Base-by-base conservation (phyloP, 2,329 filamentous ascomycete species). In the Trichoderma sp. region DNA sequence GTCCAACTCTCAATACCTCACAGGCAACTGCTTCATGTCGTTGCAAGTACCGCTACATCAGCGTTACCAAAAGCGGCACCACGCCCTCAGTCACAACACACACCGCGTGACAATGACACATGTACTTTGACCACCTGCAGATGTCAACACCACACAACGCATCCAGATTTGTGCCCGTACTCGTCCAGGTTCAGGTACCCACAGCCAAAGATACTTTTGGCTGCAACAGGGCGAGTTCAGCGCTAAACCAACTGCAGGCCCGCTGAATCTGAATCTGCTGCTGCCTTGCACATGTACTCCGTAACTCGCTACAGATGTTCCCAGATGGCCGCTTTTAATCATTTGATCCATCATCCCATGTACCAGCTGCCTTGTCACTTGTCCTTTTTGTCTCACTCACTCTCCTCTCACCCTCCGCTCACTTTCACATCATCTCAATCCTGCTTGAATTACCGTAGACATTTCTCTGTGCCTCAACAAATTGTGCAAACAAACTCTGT, bases 201-300 rank as follows among this genome's bases (percentile, higher is more conserved):
- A 53, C 45, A 1, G 45, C n/a, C 45, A 53, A 53, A 53, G 45
- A 53, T 53, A 12, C 45, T 53, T 53, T 53, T 53, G 45, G n/a
- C 45, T 53, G 45, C 45, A 53, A 53, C 45, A 24, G n/a, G 31
- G 50, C 66, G 21, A 60, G 8, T 33, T 33, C 31, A 18, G 53
- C 67, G 67, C 67, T 71, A 71, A 41, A n/a, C 33, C 67, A 59
- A 60, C 53, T 60, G 67, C 67, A 41, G 35, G 14, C 56, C 45
- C 67, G 67, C 53, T 41, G 50, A 33, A 69, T 69, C 53, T 41
- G 33, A 33, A 69, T 69, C 66, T 69, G 66, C 66, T 69, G 50
- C 31, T 53, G n/a, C 33, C 60, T 41, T 56, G 29, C 41, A 33
- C 66, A 35, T 35, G 31, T 69, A 24, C 21, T 68, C 64, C 64